phyloP scores from a whole-genome alignment of 75 land plant genomes.

The Pinus albicaulis region DNA sequence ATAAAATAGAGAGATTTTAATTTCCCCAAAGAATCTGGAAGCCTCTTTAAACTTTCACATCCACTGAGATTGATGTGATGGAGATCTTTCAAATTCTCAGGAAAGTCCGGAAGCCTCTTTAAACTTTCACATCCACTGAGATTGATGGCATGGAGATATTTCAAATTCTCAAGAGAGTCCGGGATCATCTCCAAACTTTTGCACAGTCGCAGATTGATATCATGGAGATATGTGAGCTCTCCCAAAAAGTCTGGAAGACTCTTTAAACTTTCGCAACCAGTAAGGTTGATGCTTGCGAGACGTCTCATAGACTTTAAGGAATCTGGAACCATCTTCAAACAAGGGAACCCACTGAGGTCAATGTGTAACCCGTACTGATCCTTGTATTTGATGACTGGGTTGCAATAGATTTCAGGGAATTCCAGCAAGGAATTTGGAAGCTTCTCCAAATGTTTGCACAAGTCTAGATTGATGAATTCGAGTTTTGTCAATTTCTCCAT shows the following conservation, averaged over 20 bases:
- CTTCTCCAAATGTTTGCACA: no score
- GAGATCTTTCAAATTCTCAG: not conserved
- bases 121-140: no score
- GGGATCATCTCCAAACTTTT: not conserved
- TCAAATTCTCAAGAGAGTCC: not conserved
- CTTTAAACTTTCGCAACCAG: not conserved
- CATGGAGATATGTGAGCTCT: not conserved
- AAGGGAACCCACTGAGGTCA: not conserved
- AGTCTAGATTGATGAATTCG: no score
- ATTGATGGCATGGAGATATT: not conserved
- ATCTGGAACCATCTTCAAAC: not conserved
- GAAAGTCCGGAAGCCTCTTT: not conserved
- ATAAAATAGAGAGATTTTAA: no score
- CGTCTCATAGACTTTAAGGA: not conserved
- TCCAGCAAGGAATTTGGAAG: no score
- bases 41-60: no score
- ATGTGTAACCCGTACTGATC: not conserved
- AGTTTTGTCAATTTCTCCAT: no score
- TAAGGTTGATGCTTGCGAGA: not conserved
- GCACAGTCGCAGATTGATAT: not conserved
- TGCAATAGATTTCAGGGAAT: no score
- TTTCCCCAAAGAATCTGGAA: no score
- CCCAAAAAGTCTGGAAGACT: not conserved
- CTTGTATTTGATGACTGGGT: not conserved
- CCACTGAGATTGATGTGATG: no score